Conservation (phyloP, 2,329 filamentous ascomycete genomes). For the Colletotrichum sp. region DNA sequence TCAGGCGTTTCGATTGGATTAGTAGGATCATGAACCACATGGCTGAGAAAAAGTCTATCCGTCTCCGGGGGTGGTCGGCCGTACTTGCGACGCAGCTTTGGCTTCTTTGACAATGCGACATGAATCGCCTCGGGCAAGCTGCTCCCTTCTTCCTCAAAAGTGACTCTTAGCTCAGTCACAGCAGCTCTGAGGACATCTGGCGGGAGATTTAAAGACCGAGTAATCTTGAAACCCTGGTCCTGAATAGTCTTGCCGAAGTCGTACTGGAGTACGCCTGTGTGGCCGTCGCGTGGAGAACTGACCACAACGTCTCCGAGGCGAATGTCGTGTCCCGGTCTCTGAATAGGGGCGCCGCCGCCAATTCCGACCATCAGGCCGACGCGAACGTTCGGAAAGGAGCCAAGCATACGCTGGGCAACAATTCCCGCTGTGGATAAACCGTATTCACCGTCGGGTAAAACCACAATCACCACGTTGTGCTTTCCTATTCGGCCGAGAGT, state of each 20-base stretch:
- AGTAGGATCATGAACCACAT: not conserved
- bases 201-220: not conserved
- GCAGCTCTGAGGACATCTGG: not conserved
- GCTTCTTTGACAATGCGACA: not conserved
- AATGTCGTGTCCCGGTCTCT: constrained; percentile 30
- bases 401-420: constrained; percentile 12
- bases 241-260: constrained; percentile 17
- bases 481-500: not conserved
- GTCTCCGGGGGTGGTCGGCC: not conserved
- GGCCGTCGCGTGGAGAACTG: not conserved
- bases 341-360: constrained; percentile 35
- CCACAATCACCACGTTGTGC: constrained; percentile 30
- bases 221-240: not conserved
- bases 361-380: constrained; percentile 27
- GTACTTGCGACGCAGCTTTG: not conserved
- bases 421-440: constrained; percentile 23
- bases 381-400: constrained; percentile 3
- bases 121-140: not conserved
- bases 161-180: not conserved
- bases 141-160: not conserved
- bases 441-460: constrained; percentile 22
- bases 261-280: constrained; percentile 12
- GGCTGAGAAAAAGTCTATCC: not conserved
- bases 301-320: constrained; percentile 25
- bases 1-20: not conserved